Evolutionary conservation across 371 early-diverging fungal genomes (phyloP).

Genomic region (Mucor indicus): DNA sequence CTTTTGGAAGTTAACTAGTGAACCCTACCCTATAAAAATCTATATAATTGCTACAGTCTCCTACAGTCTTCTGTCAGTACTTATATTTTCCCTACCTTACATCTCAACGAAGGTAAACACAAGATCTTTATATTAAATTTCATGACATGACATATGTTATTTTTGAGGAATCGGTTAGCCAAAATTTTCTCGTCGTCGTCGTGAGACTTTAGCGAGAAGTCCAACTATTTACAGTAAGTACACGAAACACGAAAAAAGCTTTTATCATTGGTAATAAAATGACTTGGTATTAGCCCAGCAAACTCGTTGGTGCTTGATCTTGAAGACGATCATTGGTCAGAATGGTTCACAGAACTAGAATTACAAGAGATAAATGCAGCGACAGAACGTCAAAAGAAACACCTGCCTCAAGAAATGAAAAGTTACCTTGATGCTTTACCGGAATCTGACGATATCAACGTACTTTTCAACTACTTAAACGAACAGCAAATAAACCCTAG

Average conservation of each 20-base stretch:
- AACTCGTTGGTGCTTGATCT: constrained; percentile 3
- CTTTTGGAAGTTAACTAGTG: too few relatives aligned
- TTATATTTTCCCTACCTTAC: too few relatives aligned
- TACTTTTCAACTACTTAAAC: constrained; percentile 5
- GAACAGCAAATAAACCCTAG: constrained; percentile 2
- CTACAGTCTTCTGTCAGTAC: too few relatives aligned
- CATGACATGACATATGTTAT: too few relatives aligned
- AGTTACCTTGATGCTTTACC: constrained; percentile 5
- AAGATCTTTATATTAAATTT: too few relatives aligned
- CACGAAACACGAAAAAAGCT: constrained; percentile 1
- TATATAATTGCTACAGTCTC: too few relatives aligned
- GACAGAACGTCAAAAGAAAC: constrained; percentile 5
- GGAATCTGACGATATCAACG: constrained; percentile 2
- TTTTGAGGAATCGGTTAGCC: too few relatives aligned
- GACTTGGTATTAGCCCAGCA: constrained; percentile 4
- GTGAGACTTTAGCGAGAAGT: constrained; percentile 1
- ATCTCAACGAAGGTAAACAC: too few relatives aligned
- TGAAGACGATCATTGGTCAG: constrained; percentile 1
- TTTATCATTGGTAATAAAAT: not conserved
- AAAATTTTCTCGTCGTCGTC: too few relatives aligned
- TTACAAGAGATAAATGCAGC: constrained; percentile 2
- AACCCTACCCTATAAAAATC: too few relatives aligned
- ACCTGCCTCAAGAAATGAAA: constrained; percentile 5
- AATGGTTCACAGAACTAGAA: constrained; percentile 6
- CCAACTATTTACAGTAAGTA: constrained; percentile 5